A percentile compares a stretch with the other conserved stretches of the same genome.
Conservation (phyloP, 169 alveolate species). For the Plasmodium yoelii region DNA sequence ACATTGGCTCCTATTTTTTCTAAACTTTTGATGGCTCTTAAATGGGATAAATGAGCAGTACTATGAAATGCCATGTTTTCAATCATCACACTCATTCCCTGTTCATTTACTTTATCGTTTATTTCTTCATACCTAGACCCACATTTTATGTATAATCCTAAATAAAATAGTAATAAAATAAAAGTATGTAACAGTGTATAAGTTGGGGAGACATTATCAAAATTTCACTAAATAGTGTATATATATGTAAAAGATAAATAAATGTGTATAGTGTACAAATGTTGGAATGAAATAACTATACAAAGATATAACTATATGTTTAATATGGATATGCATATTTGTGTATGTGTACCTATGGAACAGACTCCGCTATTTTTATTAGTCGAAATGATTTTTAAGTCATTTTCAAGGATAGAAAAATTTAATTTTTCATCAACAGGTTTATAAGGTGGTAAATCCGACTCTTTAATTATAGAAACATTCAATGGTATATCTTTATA, state of each 20-base stretch:
- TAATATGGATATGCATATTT: too few relatives aligned
- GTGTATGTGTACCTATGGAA: slow-evolving; percentile 58
- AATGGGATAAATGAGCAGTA: slow-evolving; percentile 91
- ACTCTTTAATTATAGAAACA: slow-evolving; percentile 77
- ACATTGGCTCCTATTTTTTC: slow-evolving; percentile 91
- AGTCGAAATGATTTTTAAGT: slow-evolving; percentile 85
- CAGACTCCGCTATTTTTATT: slow-evolving; percentile 77
- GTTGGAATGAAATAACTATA: too few relatives aligned
- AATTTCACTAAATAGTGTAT: too few relatives aligned
- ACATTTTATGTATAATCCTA: slow-evolving; percentile 87
- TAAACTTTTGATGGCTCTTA: slow-evolving; percentile 89
- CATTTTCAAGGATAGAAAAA: slow-evolving; percentile 90
- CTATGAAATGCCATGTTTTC: slow-evolving; percentile 90
- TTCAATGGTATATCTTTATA: slow-evolving; percentile 86
- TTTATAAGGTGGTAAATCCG: slow-evolving; percentile 80
- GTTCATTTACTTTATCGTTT: slow-evolving; percentile 76
- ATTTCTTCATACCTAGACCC: slow-evolving; percentile 88
- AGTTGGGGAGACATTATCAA: too few relatives aligned
- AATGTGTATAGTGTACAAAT: too few relatives aligned
- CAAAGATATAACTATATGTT: too few relatives aligned
- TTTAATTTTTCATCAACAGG: slow-evolving; percentile 82
- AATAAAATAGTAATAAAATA: slow-evolving; percentile 9
- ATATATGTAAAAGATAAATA: too few relatives aligned
- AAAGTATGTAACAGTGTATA: too few relatives aligned
- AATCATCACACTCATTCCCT: slow-evolving; percentile 90